These are phyloP conservation scores for Arabidopsis thaliana DNA, from an alignment of 345 rosid genomes.

Conservation along the genomic window DNA sequence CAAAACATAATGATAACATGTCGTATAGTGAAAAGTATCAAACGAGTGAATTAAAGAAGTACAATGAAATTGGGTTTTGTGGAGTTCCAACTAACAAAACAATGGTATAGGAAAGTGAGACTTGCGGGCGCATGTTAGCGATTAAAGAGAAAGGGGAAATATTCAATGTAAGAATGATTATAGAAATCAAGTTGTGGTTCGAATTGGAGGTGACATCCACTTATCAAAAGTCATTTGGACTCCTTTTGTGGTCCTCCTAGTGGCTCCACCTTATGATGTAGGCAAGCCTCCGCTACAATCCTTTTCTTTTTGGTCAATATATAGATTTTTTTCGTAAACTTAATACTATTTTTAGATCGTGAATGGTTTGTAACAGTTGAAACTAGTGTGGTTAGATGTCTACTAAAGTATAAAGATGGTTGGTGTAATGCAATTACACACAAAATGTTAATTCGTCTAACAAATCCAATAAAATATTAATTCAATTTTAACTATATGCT, in stretches of 20 bases:
- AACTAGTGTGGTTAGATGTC: constrained; percentile 5
- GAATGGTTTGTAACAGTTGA: constrained; percentile 25
- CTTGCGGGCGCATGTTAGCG: constrained; percentile 21
- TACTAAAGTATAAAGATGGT: background rate
- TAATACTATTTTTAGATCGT: background rate
- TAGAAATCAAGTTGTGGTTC: constrained; percentile 32
- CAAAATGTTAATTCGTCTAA: background rate
- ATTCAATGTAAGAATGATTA: constrained; percentile 34
- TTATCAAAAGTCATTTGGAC: constrained; percentile 34
- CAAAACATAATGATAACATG: constrained; percentile 12
- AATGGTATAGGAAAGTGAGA: constrained; percentile 3
- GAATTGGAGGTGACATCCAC: constrained; percentile 43
- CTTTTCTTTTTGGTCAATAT: constrained; percentile 17
- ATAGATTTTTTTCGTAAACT: background rate
- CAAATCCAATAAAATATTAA: background rate
- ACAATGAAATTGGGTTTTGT: constrained; percentile 13
- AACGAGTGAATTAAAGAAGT: background rate
- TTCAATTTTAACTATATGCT: background rate
- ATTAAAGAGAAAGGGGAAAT: background rate
- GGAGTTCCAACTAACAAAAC: background rate
- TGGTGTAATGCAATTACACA: constrained; percentile 20
- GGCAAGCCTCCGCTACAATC: constrained; percentile 33
- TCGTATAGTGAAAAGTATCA: constrained; percentile 1
- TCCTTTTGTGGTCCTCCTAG: constrained; percentile 32
- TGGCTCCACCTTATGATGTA: constrained; percentile 29